Evolutionary conservation across 2,329 filamentous ascomycete genomes (phyloP).

Genomic region (Clonostachys solani): DNA sequence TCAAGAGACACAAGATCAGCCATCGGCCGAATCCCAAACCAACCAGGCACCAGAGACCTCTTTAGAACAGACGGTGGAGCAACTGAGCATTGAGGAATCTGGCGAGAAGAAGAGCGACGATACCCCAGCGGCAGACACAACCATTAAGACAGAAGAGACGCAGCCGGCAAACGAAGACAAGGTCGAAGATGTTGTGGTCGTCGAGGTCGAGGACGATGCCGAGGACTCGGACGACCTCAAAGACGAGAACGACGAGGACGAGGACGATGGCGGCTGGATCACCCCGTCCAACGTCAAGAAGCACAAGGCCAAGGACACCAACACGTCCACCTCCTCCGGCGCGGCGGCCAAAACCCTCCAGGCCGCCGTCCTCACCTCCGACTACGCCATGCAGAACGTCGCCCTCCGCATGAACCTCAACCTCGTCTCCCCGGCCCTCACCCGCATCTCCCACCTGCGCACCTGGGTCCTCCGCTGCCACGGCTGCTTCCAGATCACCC

Average conservation of each 20-base stretch:
- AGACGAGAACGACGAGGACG: conserved; percentile 36
- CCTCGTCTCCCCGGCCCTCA: conserved; percentile 73
- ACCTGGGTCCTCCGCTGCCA: conserved; percentile 92
- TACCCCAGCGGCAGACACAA: conserved; percentile 3
- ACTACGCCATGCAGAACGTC: conserved; percentile 98
- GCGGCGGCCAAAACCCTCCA: conserved; percentile 59
- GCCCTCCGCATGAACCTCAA: conserved; percentile 92
- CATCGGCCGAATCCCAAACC: background rate
- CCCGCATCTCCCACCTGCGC: conserved; percentile 79
- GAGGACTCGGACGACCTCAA: conserved; percentile 5
- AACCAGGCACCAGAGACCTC: background rate
- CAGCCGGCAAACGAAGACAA: conserved; percentile 7
- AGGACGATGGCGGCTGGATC: conserved; percentile 79
- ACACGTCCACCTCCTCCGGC: conserved; percentile 27
- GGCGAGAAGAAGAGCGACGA: background rate
- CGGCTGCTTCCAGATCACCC: conserved; percentile 82
- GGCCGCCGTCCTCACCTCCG: conserved; percentile 87
- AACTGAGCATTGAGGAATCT: conserved; percentile 7
- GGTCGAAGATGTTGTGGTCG: conserved; percentile 7
- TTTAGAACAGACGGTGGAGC: conserved; percentile 2
- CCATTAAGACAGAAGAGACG: background rate
- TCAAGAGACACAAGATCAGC: background rate
- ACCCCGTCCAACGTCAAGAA: conserved; percentile 89
- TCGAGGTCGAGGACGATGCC: conserved; percentile 19
- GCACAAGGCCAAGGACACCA: conserved; percentile 66